Evolutionary conservation across 495 filamentous ascomycete species (phyloP), one percentile per base, ranked within the genome.

Genomic region (Neurospora sp.): DNA sequence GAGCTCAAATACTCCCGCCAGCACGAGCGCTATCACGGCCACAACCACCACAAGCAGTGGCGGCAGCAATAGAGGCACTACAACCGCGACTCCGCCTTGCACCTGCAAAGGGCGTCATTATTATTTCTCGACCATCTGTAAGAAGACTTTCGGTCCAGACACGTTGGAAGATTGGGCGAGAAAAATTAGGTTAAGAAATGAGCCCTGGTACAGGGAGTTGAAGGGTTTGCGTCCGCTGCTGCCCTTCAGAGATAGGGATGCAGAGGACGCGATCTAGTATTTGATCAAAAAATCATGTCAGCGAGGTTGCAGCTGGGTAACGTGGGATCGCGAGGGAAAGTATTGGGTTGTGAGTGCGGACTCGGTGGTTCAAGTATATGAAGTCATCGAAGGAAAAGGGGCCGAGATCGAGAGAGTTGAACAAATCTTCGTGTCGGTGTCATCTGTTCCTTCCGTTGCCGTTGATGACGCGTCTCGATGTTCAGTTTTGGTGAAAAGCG

Each of bases 141-240:
- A 44, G 42, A 0, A 44, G 0, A 44, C 41, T 1, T 44, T n/a
- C 41, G 16, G 41, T n/a, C 5, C 41, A 44, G 2, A 44, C 5
- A 44, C 41, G 6, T n/a, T 44, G 41, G 41, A 27, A 27, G 22
- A 27, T 27, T 27, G 22, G 22, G 22, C 0, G 18, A 1, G 2
- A 0, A 10, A 10, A 0, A 18, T 10, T 1, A 8, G 7, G 0
- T 10, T 10, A 5, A 10, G 18, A 46, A 4, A 0, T n/a, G 42
- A 46, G 18, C 3, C 14, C 0, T 42, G 40, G 40, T 16, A 0
- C 0, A 42, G 40, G 14, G 5, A n/a, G 42, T n/a, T 4, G 42
- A 46, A 10, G 42, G 42, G 18, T 46, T 4, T 46, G 16, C 2
- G 7, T 46, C 18, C 42, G 42, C 7, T 18, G 16, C 0, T 46